Conservation (phyloP, 75 land plant species). For the Isoetes taiwanensis region DNA sequence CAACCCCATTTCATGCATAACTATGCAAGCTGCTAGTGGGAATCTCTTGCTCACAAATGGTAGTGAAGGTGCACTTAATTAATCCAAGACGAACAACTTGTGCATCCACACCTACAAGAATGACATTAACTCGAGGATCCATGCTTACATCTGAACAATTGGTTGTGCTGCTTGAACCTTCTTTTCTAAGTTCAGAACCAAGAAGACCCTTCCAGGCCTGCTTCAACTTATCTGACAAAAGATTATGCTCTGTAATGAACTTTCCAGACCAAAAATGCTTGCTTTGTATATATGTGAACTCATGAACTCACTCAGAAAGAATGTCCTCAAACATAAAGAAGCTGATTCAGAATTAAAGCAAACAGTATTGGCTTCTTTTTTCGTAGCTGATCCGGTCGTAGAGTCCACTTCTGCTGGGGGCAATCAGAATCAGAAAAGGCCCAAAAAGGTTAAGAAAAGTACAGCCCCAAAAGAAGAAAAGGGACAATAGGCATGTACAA, state of each 20-base stretch:
- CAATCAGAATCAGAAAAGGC: no score
- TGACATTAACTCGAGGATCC: constrained; percentile 34
- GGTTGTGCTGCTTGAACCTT: not conserved
- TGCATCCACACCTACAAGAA: constrained; percentile 71
- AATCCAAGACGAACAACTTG: constrained; percentile 30
- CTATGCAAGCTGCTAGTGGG: constrained; percentile 26
- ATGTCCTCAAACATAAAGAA: no score
- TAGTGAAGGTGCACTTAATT: constrained; percentile 60
- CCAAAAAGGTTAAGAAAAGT: no score
- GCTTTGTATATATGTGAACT: no score
- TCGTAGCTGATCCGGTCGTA: no score
- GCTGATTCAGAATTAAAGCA: no score
- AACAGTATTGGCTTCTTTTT: no score
- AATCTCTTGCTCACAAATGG: constrained; percentile 33
- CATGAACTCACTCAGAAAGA: no score
- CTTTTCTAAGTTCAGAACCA: not conserved
- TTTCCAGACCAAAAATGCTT: constrained; percentile 16
- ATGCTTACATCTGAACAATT: not conserved
- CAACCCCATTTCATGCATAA: constrained; percentile 39
- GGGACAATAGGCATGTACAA: no score
- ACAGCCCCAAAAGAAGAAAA: no score
- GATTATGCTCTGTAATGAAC: not conserved
- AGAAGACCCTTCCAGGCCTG: not conserved
- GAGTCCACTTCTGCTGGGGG: no score
- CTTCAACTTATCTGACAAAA: not conserved